Evolutionary conservation across 345 rosid species (phyloP).

Genomic region (Euclidium syriacum): DNA sequence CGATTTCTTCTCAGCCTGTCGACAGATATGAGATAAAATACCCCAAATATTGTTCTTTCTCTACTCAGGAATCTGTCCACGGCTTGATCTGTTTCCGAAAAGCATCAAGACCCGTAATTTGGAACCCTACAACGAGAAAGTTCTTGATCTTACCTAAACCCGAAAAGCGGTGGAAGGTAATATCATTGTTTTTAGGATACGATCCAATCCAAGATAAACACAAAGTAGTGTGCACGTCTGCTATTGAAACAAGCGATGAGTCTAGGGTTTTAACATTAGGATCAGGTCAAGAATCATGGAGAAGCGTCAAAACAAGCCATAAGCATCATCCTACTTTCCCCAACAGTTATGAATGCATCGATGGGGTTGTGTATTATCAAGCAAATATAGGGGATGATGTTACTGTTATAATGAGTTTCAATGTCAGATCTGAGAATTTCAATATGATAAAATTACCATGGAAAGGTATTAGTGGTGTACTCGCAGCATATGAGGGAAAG

Average conservation of each 20-base stretch:
- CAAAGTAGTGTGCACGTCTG: not conserved
- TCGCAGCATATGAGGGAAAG: not conserved
- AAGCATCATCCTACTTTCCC: not conserved
- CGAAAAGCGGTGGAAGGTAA: not conserved
- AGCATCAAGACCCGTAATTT: not conserved
- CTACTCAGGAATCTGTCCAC: not conserved
- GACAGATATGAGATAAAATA: not conserved
- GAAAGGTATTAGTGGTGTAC: not conserved
- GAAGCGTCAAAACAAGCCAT: not conserved
- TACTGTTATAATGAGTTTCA: not conserved
- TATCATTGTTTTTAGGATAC: not conserved
- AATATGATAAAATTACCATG: not conserved
- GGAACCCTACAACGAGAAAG: constrained; percentile 1
- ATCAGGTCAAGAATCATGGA: not conserved
- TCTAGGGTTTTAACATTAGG: not conserved
- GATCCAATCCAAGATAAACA: not conserved
- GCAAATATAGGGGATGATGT: too few species aligned
- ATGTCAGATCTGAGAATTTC: not conserved
- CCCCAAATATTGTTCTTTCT: not conserved
- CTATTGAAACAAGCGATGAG: not conserved
- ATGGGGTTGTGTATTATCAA: not conserved
- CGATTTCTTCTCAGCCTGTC: not conserved
- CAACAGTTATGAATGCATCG: not conserved
- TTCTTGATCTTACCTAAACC: not conserved
- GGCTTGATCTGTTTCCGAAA: constrained; percentile 1